Evolutionary conservation across 371 early-diverging fungal genomes (phyloP).

Genomic region (Mortierella sp.): DNA sequence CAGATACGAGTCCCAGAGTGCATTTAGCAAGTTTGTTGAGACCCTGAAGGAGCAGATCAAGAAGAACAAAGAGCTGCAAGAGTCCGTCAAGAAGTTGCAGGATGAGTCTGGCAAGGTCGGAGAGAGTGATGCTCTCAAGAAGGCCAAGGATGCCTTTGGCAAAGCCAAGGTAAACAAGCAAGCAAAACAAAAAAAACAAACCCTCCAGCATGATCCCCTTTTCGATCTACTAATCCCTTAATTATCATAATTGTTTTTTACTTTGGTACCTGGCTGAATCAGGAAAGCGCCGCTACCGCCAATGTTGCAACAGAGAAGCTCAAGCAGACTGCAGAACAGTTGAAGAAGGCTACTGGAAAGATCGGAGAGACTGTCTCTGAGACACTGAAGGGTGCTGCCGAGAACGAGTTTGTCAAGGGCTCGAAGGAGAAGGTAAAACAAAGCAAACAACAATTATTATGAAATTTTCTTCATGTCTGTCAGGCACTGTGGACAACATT

Average conservation of each 20-base stretch:
- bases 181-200: too few relatives aligned
- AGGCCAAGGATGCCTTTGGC: constrained; percentile 86
- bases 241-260: not conserved
- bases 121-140: constrained; percentile 89
- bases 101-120: constrained; percentile 83
- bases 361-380: constrained; percentile 81
- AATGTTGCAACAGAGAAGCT: constrained; percentile 64
- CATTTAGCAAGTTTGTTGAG: constrained; percentile 75
- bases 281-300: constrained; percentile 59
- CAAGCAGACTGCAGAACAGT: constrained; percentile 79
- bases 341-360: constrained; percentile 79
- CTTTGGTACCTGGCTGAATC: constrained; percentile 6
- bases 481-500: too few relatives aligned
- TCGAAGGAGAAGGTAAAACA: constrained; percentile 82
- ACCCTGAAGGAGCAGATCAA: constrained; percentile 91
- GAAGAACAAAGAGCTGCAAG: constrained; percentile 91
- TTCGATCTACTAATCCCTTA: too few relatives aligned
- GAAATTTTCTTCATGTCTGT: too few relatives aligned
- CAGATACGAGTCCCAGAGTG: constrained; percentile 54
- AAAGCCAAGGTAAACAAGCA: constrained; percentile 70
- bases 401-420: constrained; percentile 84
- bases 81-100: constrained; percentile 89
- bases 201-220: too few relatives aligned
- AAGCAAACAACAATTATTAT: constrained; percentile 22
- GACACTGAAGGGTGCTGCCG: constrained; percentile 87